Percentiles rank a stretch among this genome's conserved stretches.
Evolutionary conservation across 768 basidiomycete genomes (phyloP).

Genomic region (Suillus tomentosus): DNA sequence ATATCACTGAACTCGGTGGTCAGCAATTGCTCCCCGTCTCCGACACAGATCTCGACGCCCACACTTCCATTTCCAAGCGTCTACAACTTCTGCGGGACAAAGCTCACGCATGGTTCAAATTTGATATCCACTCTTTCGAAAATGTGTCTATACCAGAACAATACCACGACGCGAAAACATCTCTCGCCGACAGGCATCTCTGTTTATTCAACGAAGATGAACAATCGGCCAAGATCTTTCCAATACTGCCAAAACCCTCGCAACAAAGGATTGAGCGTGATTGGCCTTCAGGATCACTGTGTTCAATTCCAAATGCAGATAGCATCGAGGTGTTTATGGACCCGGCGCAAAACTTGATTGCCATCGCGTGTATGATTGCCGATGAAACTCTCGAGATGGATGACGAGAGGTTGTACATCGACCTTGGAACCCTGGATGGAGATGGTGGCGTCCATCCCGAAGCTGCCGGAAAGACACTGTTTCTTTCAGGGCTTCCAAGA

Average conservation of each 20-base stretch:
- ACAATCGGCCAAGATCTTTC: not conserved
- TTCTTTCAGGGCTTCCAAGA: not conserved
- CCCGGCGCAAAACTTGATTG: slow-evolving; percentile 4
- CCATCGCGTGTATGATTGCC: not conserved
- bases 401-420: not conserved
- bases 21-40: slow-evolving; percentile 4
- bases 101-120: slow-evolving; percentile 9
- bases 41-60: not conserved
- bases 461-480: slow-evolving; percentile 3
- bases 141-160: not conserved
- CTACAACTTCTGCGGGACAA: slow-evolving; percentile 7
- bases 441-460: not conserved
- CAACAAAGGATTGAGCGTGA: not conserved
- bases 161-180: not conserved
- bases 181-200: slow-evolving; percentile 8
- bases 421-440: slow-evolving; percentile 1
- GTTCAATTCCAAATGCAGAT: not conserved
- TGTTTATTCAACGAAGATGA: not conserved
- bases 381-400: not conserved
- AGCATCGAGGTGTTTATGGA: slow-evolving; percentile 3
- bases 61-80: not conserved
- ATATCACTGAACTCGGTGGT: slow-evolving; percentile 9
- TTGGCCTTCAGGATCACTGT: slow-evolving; percentile 2
- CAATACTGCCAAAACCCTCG: not conserved
- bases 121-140: not conserved